These are phyloP conservation scores for Blastosporella zonata DNA, from an alignment of 1,284 basidiomycete species.

Conservation along the genomic window DNA sequence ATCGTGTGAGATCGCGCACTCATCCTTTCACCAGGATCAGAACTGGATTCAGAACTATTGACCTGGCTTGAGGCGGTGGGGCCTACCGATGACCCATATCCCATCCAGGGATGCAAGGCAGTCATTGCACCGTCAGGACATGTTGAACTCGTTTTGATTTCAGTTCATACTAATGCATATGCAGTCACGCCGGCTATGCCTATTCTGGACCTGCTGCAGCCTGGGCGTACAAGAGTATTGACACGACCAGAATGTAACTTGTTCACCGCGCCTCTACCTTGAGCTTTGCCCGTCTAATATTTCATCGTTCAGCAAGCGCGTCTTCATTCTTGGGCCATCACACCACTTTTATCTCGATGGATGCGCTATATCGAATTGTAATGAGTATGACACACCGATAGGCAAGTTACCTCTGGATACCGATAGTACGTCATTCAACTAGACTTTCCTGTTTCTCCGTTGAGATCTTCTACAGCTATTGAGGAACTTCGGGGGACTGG, in stretches of 20 bases:
- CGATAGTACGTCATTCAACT: conserved; percentile 53
- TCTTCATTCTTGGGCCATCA: conserved; percentile 95
- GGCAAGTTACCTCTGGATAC: conserved; percentile 80
- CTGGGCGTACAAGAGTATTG: conserved; percentile 92
- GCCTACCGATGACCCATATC: conserved; percentile 50
- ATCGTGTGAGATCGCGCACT: conserved; percentile 16
- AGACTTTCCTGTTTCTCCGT: not conserved
- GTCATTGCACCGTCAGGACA: conserved; percentile 83
- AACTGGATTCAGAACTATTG: conserved; percentile 61
- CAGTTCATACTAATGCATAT: not conserved
- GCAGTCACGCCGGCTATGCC: conserved; percentile 91
- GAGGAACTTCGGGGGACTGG: conserved; percentile 65
- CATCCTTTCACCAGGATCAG: conserved; percentile 41
- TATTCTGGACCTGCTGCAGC: conserved; percentile 95
- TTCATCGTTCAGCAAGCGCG: conserved; percentile 62
- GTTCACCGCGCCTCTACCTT: conserved; percentile 21
- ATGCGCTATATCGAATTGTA: conserved; percentile 82
- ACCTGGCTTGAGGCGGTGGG: conserved; percentile 64
- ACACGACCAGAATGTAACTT: conserved; percentile 71
- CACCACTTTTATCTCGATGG: conserved; percentile 89
- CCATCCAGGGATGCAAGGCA: conserved; percentile 80
- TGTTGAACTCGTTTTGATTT: conserved; percentile 37
- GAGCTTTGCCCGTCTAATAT: conserved; percentile 14
- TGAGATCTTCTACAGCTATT: conserved; percentile 49
- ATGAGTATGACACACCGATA: conserved; percentile 81